Evolutionary conservation across 1,284 basidiomycete genomes (phyloP).

Genomic region (Fomitopsis palustris): DNA sequence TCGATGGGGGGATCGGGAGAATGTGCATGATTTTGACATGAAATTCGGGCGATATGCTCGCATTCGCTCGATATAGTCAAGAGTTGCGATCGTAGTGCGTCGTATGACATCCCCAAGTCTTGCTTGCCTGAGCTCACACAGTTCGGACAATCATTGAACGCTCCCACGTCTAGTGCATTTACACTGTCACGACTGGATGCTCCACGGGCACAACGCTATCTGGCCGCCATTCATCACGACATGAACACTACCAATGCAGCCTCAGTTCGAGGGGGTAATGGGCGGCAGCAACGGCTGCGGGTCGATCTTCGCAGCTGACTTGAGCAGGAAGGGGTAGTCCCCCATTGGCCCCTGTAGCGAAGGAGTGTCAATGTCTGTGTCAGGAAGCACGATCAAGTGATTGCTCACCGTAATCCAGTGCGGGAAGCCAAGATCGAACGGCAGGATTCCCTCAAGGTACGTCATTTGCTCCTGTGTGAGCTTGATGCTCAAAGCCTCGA

Average conservation of each 20-base stretch:
- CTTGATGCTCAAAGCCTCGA: constrained; percentile 41
- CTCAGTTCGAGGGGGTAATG: background rate
- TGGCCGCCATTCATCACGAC: no score
- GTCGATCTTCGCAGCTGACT: background rate
- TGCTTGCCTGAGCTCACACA: no score
- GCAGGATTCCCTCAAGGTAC: constrained; percentile 35
- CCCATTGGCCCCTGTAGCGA: background rate
- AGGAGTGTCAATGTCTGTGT: background rate
- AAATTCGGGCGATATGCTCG: no score
- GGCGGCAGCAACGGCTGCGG: constrained; percentile 2
- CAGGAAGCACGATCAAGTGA: background rate
- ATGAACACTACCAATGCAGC: background rate
- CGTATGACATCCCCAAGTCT: no score
- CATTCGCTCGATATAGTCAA: no score
- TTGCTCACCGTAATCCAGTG: constrained; percentile 32
- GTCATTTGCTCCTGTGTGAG: constrained; percentile 39
- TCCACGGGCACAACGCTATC: no score
- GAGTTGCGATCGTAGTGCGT: no score
- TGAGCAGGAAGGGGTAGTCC: background rate
- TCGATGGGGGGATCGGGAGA: no score
- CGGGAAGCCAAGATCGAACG: constrained; percentile 42
- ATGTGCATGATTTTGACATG: no score
- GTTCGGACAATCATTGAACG: no score
- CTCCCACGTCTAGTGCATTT: no score
- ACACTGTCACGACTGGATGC: no score